phyloP scores from a whole-genome alignment of 2,329 filamentous ascomycete genomes.

The Coniochaeta sp. region DNA sequence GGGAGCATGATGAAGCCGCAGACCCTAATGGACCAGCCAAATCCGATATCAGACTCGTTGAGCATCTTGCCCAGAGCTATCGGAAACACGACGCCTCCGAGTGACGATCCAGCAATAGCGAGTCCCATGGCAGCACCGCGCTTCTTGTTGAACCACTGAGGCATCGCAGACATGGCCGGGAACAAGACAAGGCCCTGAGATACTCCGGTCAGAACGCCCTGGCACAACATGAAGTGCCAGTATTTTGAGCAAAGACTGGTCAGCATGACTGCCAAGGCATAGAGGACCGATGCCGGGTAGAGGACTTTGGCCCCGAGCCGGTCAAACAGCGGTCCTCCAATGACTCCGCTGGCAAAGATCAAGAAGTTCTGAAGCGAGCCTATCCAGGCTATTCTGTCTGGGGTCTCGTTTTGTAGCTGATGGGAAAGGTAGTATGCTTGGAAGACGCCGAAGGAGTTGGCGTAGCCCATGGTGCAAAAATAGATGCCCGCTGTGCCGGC shows the following conservation, averaged over 20 bases:
- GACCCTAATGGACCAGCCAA: constrained; percentile 28
- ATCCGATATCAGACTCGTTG: constrained; percentile 14
- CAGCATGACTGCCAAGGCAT: constrained; percentile 23
- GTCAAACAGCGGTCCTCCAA: constrained; percentile 27
- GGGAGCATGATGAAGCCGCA: constrained; percentile 35
- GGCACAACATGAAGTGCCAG: constrained; percentile 33
- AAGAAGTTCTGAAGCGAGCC: constrained; percentile 23
- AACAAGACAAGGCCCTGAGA: constrained; percentile 25
- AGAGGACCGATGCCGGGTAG: constrained; percentile 9
- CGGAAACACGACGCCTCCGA: constrained; percentile 40
- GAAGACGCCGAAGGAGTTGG: constrained; percentile 47
- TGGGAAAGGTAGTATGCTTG: constrained; percentile 39
- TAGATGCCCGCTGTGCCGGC: neutral
- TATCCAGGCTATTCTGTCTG: constrained; percentile 27
- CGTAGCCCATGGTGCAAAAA: constrained; percentile 37
- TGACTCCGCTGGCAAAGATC: constrained; percentile 18
- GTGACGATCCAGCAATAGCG: constrained; percentile 26
- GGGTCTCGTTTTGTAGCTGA: constrained; percentile 17
- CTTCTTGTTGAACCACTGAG: constrained; percentile 30
- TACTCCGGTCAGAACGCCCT: constrained; percentile 28
- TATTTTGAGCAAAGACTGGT: constrained; percentile 27
- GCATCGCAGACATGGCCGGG: constrained; percentile 27
- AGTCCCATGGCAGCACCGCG: constrained; percentile 30
- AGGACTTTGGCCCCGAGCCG: constrained; percentile 25
- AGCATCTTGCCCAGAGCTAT: constrained; percentile 28